Percentiles rank a stretch among this genome's conserved stretches.
phyloP scores from a whole-genome alignment of 345 rosid species.

The Dovyalis caffra region DNA sequence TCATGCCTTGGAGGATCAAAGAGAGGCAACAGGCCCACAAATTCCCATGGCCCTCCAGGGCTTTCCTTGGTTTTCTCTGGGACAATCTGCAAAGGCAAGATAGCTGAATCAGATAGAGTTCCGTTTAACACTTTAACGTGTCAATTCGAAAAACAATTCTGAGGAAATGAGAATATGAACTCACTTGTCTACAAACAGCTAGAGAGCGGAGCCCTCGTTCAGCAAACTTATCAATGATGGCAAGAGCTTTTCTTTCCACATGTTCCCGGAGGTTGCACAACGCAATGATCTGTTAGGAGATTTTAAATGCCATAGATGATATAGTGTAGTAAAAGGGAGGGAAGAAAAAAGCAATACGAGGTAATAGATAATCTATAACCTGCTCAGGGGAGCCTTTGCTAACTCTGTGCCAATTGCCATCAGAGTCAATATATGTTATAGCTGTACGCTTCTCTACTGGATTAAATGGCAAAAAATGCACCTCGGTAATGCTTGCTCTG shows the following conservation, averaged over 20 bases:
- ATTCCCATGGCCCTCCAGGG: conserved; percentile 83
- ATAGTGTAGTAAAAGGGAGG: neutral
- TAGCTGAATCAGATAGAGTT: neutral
- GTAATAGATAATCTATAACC: conserved; percentile 27
- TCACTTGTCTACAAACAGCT: conserved; percentile 70
- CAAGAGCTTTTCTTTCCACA: conserved; percentile 60
- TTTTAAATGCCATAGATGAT: neutral
- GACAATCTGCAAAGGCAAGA: conserved; percentile 40
- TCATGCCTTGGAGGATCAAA: conserved; percentile 98
- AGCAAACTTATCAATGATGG: conserved; percentile 80
- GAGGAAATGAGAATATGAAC: neutral
- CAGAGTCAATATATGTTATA: conserved; percentile 64
- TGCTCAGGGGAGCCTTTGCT: conserved; percentile 93
- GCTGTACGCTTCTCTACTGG: conserved; percentile 91
- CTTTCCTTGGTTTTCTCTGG: conserved; percentile 62
- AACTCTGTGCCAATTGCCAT: conserved; percentile 70
- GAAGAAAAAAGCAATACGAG: neutral
- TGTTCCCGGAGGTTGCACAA: conserved; percentile 68
- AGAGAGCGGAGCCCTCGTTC: conserved; percentile 83
- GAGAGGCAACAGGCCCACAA: conserved; percentile 84
- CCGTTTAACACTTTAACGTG: too few species aligned
- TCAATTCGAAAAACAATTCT: neutral
- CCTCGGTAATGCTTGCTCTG: conserved; percentile 67
- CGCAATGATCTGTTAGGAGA: conserved; percentile 50
- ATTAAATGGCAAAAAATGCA: conserved; percentile 82